Conservation (phyloP, 108 stramenopile species). For the Schizochytrium sp. region DNA sequence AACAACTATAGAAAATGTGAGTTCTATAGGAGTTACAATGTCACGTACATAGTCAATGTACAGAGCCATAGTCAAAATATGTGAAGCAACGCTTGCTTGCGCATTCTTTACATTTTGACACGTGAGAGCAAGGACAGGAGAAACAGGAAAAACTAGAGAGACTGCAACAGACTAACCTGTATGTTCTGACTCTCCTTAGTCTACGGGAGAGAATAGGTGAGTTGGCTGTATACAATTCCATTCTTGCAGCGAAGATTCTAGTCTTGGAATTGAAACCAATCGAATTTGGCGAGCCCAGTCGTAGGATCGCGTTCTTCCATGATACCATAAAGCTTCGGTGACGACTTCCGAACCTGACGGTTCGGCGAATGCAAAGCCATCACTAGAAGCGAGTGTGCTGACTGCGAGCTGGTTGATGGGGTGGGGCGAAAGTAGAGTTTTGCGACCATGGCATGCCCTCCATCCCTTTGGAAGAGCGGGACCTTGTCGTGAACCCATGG, state of each 20-base stretch:
- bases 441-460: constrained; percentile 49
- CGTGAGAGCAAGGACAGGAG: neutral
- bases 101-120: neutral
- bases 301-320: neutral
- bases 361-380: constrained; percentile 56
- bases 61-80: no score
- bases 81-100: neutral
- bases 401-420: neutral
- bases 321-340: neutral
- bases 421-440: neutral
- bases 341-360: constrained; percentile 48
- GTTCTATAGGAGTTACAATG: no score
- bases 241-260: neutral
- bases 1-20: no score
- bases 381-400: neutral
- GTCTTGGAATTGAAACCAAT: constrained; percentile 35
- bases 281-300: constrained; percentile 42
- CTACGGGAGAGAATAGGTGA: no score
- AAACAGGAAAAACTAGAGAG: neutral
- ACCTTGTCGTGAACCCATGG: constrained; percentile 34
- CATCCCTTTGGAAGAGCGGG: constrained; percentile 22
- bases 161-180: neutral
- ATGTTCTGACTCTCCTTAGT: no score
- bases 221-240: neutral
- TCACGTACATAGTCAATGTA: no score